A percentile compares a stretch with the other conserved stretches of the same genome.
phyloP scores from a whole-genome alignment of 2,329 filamentous ascomycete species.

The Hymenoscyphus infarciens region DNA sequence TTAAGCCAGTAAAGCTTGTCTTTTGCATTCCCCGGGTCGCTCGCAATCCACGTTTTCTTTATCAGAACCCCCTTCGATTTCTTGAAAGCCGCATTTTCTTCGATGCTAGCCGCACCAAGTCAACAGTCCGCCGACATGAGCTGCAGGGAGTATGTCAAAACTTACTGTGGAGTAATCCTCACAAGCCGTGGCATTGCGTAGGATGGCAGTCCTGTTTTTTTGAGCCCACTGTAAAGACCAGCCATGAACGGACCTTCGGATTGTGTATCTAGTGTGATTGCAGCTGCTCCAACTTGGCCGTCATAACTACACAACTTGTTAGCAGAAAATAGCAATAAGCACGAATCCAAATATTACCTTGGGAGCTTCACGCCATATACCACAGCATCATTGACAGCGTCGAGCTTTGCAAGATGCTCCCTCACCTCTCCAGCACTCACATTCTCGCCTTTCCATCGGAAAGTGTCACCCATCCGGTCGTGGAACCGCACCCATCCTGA shows the following conservation, averaged over 20 bases:
- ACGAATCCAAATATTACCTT: constrained; percentile 31
- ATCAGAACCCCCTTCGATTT: constrained; percentile 44
- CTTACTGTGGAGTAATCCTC: constrained; percentile 43
- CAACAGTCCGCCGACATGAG: background rate
- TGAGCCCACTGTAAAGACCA: constrained; percentile 38
- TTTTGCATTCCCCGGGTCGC: constrained; percentile 24
- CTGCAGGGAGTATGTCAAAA: constrained; percentile 4
- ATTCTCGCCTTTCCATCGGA: constrained; percentile 50
- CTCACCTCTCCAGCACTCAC: constrained; percentile 44
- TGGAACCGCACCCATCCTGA: constrained; percentile 44
- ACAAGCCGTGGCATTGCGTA: constrained; percentile 47
- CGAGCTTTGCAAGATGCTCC: constrained; percentile 41
- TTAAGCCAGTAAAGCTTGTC: constrained; percentile 45
- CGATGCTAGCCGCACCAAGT: constrained; percentile 32
- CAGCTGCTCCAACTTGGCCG: constrained; percentile 46
- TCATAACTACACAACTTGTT: constrained; percentile 39
- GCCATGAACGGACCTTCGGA: constrained; percentile 38
- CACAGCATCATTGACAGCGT: constrained; percentile 41
- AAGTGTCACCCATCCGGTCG: constrained; percentile 51
- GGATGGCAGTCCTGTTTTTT: constrained; percentile 42
- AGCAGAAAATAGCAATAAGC: constrained; percentile 1
- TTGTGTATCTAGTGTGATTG: constrained; percentile 40
- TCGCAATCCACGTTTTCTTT: constrained; percentile 41
- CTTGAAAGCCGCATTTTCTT: constrained; percentile 48
- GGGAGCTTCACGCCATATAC: constrained; percentile 43